Base-by-base conservation (phyloP, 108 stramenopile genomes). In the Cylindrotheca fusiformis region DNA sequence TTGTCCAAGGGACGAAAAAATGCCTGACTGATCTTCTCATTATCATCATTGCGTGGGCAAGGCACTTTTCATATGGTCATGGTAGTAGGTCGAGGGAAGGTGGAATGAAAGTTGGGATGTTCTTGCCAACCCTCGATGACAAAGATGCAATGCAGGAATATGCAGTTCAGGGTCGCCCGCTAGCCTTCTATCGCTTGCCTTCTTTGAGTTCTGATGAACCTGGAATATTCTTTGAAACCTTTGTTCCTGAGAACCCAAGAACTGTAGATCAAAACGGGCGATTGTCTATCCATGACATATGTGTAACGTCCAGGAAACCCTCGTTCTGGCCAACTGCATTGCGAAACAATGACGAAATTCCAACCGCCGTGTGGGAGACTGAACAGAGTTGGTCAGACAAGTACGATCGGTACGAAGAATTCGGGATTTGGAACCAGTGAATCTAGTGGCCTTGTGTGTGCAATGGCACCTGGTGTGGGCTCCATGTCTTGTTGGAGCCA, bases 211-310 rank as follows among this genome's bases (percentile, higher is more conserved):
- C 63, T n/a, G 55, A 24, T 6, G 50, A 36, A 33, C 23, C 63
- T 1, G 60, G 60, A 48, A 52, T 48, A 8, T 29, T 26, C 24
- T 18, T 63, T 25, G 63, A 63, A 2, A 27, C 48, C 51, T 27
- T 52, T 52, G 63, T 63, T 21, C 63, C 63, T 0, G 52, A 63
- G 36, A 41, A 10, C n/a, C n/a, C n/a, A n/a, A n/a, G n/a, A n/a
- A n/a, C n/a, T n/a, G n/a, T n/a, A n/a, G n/a, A n/a, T n/a, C n/a
- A n/a, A n/a, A n/a, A n/a, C n/a, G n/a, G n/a, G n/a, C n/a, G n/a
- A n/a, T n/a, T n/a, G n/a, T n/a, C n/a, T n/a, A n/a, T n/a, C n/a
- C n/a, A n/a, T n/a, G n/a, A n/a, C n/a, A n/a, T n/a, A n/a, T n/a
- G n/a, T n/a, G n/a, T n/a, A n/a, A n/a, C n/a, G n/a, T n/a, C n/a